Evolutionary conservation across 768 basidiomycete genomes (phyloP).

Genomic region (Suillus plorans): DNA sequence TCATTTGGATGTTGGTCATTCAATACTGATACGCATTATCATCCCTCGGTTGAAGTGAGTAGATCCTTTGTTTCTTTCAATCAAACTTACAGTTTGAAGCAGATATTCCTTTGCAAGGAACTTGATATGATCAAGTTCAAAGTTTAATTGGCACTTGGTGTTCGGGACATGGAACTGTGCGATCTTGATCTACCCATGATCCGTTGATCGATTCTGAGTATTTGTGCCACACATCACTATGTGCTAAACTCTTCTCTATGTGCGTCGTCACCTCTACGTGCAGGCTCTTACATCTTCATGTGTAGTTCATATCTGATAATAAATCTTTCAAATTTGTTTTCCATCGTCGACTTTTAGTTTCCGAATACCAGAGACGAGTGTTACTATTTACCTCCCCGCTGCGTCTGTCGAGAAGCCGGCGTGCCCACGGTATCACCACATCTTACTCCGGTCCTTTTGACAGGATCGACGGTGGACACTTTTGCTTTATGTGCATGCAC

Average conservation of each 20-base stretch:
- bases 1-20: not conserved
- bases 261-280: not conserved
- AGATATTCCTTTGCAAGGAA: not conserved
- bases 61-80: not conserved
- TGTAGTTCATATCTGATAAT: not conserved
- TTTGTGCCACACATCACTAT: not conserved
- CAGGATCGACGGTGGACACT: not conserved
- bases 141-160: not conserved
- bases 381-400: too few species aligned
- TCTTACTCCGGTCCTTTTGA: not conserved
- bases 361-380: too few species aligned
- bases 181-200: not conserved
- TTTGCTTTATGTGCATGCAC: not conserved
- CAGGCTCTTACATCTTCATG: not conserved
- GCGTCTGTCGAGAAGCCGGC: not conserved
- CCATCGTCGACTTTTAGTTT: not conserved
- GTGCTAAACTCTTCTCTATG: not conserved
- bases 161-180: not conserved
- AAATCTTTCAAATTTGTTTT: not conserved
- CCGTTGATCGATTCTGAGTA: too few species aligned
- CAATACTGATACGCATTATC: not conserved
- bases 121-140: not conserved
- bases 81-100: not conserved
- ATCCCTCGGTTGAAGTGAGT: not conserved
- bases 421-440: not conserved